Conservation (phyloP, 2,329 filamentous ascomycete genomes). For the Trichoderma asperellum region DNA sequence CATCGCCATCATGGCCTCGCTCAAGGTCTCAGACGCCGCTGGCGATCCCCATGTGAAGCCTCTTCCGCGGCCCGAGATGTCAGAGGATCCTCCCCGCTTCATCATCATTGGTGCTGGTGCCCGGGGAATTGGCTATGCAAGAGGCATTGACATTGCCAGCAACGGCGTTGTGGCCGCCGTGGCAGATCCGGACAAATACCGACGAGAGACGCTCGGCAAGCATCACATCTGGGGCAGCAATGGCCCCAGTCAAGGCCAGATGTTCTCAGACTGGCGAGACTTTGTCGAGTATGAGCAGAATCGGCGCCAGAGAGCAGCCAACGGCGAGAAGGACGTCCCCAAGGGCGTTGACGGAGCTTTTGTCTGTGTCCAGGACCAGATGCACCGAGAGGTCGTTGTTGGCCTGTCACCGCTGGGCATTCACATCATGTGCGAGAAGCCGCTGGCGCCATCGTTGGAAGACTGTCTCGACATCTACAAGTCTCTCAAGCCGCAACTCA, state of each 20-base stretch:
- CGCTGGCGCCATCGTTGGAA: slow-evolving; percentile 75
- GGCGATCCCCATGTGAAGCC: slow-evolving; percentile 31
- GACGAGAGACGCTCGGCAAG: slow-evolving; percentile 70
- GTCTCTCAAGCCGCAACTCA: slow-evolving; percentile 50
- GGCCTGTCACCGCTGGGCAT: slow-evolving; percentile 71
- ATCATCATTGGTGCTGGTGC: slow-evolving; percentile 83
- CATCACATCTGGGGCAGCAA: slow-evolving; percentile 71
- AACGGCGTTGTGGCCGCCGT: slow-evolving; percentile 75
- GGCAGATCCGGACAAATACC: slow-evolving; percentile 79
- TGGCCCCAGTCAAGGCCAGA: slow-evolving; percentile 61
- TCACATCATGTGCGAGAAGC: slow-evolving; percentile 95
- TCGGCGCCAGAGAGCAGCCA: slow-evolving; percentile 59
- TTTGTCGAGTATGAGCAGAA: slow-evolving; percentile 73
- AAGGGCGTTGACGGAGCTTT: slow-evolving; percentile 65
- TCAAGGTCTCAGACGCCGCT: slow-evolving; percentile 29
- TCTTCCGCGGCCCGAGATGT: slow-evolving; percentile 50
- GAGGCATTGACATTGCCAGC: slow-evolving; percentile 65
- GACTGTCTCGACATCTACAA: slow-evolving; percentile 78
- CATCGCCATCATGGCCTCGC: slow-evolving; percentile 33
- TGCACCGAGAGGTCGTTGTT: slow-evolving; percentile 80
- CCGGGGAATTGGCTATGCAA: slow-evolving; percentile 74
- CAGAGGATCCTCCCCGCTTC: slow-evolving; percentile 63
- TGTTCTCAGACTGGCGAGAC: slow-evolving; percentile 73
- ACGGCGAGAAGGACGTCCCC: slow-evolving; percentile 51
- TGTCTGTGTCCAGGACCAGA: slow-evolving; percentile 79